Base-by-base conservation (phyloP, 768 basidiomycete genomes). In the Gymnopilus junonius region DNA sequence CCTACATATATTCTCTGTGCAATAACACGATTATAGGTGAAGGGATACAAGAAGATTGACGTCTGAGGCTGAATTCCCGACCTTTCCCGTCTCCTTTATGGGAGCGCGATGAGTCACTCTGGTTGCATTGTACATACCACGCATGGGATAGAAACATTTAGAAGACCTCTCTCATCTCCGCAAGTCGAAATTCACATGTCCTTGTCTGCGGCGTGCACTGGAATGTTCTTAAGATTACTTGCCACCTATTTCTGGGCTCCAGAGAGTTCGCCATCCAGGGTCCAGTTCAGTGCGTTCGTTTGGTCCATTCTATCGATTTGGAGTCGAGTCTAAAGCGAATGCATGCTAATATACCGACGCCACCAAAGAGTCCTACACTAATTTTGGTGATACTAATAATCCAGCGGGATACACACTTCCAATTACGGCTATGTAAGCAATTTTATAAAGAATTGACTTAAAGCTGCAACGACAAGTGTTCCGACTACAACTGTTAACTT, bases 1-100 rank as follows among this genome's bases (percentile, higher is more conserved):
- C 15, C 1, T 10, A n/a, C 12, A 21, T 25, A 11, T 17, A 12
- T 11, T 45, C 37, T 15, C 21, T 8, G 2, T 37, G 8, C 17
- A 27, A 45, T 53, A 17, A 53, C 42, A 35, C 15, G 11, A 17
- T 58, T 29, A 6, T 23, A 95, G 94, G 88, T 94, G 58, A 85
- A 90, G 77, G 94, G 94, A 11, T 95, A 91, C 79, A 95, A 90
- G 80, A 82, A 85, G 62, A 88, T 95, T 64, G 90, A 93, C 58
- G 58, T 75, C 43, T 79, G 70, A 65, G 58, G 8, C 15, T 25
- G 27, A 17, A 39, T 50, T 55, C 46, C 61, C 58, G 62, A 40
- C 51, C 17, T 53, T 21, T 27, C 20, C 39, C 58, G 35, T 59
- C 20, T 31, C 10, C 56, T 54, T 37, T 37, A 35, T 29, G 7